Evolutionary conservation across 495 filamentous ascomycete species (phyloP).

Genomic region (Tuber calosporum): DNA sequence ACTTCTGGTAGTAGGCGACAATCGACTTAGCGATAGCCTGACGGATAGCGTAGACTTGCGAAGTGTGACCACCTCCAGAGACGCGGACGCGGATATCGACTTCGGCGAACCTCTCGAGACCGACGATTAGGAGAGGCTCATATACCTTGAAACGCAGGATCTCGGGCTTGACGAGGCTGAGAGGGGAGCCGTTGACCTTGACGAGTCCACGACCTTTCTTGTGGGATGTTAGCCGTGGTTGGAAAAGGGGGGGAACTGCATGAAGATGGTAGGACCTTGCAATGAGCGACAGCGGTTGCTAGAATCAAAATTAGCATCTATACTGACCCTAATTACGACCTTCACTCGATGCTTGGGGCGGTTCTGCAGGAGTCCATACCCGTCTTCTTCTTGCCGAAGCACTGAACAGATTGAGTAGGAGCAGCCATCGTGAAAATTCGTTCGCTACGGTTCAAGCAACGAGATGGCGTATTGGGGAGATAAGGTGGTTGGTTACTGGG

Average conservation of each 20-base stretch:
- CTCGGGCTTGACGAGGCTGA: constrained; percentile 88
- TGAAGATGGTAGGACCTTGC: constrained; percentile 59
- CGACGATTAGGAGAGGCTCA: constrained; percentile 94
- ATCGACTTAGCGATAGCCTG: constrained; percentile 98
- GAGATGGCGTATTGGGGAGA: constrained; percentile 5
- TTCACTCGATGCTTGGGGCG: constrained; percentile 12
- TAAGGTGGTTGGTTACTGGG: constrained; percentile 10
- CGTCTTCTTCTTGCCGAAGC: constrained; percentile 92
- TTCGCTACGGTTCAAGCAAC: constrained; percentile 3
- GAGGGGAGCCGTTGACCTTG: constrained; percentile 96
- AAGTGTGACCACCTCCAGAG: constrained; percentile 93
- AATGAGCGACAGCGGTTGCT: constrained; percentile 85
- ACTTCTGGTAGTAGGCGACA: constrained; percentile 99
- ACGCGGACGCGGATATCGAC: constrained; percentile 98
- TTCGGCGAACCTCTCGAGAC: constrained; percentile 88
- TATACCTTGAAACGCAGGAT: constrained; percentile 99
- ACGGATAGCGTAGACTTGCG: constrained; percentile 96
- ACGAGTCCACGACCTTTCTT: constrained; percentile 87
- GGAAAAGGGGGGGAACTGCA: not conserved
- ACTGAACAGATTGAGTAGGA: constrained; percentile 72
- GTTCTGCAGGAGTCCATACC: constrained; percentile 49
- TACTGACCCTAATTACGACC: constrained; percentile 24
- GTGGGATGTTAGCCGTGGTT: constrained; percentile 8
- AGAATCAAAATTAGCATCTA: constrained; percentile 44
- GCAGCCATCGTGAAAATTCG: constrained; percentile 56